phyloP scores from a whole-genome alignment of 2,329 filamentous ascomycete genomes.

The Diplodia mutila region DNA sequence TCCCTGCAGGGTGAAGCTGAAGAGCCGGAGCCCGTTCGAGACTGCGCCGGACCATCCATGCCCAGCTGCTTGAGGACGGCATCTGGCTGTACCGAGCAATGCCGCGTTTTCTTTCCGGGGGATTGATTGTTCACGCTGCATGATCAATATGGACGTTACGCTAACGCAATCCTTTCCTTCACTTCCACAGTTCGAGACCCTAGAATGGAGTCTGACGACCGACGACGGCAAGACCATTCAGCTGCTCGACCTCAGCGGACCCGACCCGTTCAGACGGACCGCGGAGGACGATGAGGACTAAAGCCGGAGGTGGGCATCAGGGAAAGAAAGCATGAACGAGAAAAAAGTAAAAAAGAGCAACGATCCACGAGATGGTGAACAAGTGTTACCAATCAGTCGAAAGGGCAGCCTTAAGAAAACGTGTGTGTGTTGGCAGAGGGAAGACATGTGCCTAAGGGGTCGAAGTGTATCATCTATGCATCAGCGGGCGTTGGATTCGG shows the following conservation, averaged over 20 bases:
- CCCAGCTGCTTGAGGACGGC: background rate
- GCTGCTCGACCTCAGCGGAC: conserved; percentile 67
- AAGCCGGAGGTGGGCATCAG: background rate
- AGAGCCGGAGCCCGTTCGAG: background rate
- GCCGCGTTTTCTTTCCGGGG: background rate
- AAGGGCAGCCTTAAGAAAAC: background rate
- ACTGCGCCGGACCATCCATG: background rate
- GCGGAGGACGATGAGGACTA: conserved; percentile 16
- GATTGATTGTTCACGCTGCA: background rate
- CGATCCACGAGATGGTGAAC: background rate
- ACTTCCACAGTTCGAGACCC: conserved; percentile 73
- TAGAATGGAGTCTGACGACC: conserved; percentile 83
- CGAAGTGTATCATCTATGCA: conserved; percentile 19
- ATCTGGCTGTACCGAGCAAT: background rate
- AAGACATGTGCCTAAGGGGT: background rate
- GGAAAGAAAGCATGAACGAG: background rate
- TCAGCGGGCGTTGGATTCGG: conserved; percentile 8
- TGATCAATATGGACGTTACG: background rate
- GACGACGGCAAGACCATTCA: conserved; percentile 70
- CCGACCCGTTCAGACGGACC: conserved; percentile 64
- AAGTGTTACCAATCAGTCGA: background rate
- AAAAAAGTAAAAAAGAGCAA: background rate
- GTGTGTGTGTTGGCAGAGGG: background rate
- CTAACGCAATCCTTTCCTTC: too few species aligned
- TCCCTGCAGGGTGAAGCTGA: background rate